phyloP scores from a whole-genome alignment of 768 basidiomycete species.

The Fibroporia radiculosa region DNA sequence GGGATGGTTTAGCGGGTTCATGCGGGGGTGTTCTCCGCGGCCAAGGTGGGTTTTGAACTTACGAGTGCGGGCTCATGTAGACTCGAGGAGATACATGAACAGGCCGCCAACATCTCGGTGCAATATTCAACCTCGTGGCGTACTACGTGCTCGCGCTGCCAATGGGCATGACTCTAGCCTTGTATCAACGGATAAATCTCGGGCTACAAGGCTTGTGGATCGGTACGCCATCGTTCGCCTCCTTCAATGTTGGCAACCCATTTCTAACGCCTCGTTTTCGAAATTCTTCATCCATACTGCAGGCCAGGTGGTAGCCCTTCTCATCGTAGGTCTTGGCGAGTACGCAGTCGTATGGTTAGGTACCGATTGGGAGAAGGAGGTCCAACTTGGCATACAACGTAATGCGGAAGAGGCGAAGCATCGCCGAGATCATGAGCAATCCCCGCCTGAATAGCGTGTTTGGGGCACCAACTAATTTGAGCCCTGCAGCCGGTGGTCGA shows the following conservation, averaged over 20 bases:
- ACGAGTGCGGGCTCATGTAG: background rate
- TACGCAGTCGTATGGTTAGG: constrained; percentile 52
- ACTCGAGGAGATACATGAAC: background rate
- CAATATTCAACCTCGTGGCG: constrained; percentile 64
- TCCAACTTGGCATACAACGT: constrained; percentile 31
- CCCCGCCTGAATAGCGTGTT: no score
- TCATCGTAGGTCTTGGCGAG: constrained; percentile 61
- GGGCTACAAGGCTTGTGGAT: constrained; percentile 49
- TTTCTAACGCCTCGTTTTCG: background rate
- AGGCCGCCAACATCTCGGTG: constrained; percentile 65
- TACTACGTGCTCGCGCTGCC: constrained; percentile 50
- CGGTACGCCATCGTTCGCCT: constrained; percentile 19
- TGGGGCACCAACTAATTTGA: no score
- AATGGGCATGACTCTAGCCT: constrained; percentile 44
- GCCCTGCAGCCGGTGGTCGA: no score
- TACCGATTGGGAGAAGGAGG: constrained; percentile 41
- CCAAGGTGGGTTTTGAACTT: constrained; percentile 28
- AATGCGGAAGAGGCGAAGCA: constrained; percentile 21
- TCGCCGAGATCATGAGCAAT: constrained; percentile 11
- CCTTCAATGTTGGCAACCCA: no score
- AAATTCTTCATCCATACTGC: constrained; percentile 2
- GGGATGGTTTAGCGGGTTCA: constrained; percentile 44
- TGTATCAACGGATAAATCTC: constrained; percentile 25
- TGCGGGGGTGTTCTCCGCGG: constrained; percentile 44
- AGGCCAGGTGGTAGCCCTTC: constrained; percentile 71